A percentile compares a stretch with the other conserved stretches of the same genome.
Evolutionary conservation across 1,139 yeast species (phyloP).

Genomic region (Wickerhamomyces sp.): DNA sequence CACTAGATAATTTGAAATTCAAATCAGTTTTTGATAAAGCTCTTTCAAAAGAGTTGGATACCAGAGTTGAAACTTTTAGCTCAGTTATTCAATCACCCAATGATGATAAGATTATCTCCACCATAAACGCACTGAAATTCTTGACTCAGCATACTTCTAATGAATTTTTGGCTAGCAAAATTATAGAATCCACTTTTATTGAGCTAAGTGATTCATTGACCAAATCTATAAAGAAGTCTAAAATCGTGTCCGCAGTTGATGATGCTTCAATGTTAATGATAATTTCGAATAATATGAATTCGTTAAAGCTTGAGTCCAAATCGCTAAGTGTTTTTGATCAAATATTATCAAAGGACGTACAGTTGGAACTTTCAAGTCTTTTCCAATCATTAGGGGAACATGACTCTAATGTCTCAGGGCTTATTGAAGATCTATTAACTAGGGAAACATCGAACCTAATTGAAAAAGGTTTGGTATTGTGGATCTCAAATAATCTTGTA

Average conservation of each 20-base stretch:
- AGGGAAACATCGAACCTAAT: conserved; percentile 8
- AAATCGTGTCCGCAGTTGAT: conserved; percentile 4
- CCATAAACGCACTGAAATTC: conserved; percentile 20
- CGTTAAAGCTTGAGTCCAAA: conserved; percentile 1
- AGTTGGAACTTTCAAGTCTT: conserved; percentile 16
- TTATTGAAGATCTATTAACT: conserved; percentile 17
- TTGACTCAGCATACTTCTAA: conserved; percentile 7
- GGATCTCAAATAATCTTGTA: conserved; percentile 28
- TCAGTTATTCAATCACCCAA: conserved; percentile 26
- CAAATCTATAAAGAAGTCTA: conserved; percentile 9
- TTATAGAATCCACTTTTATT: conserved; percentile 10
- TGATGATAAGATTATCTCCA: conserved; percentile 18
- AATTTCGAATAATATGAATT: conserved; percentile 14
- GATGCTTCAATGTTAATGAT: conserved; percentile 14
- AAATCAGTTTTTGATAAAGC: conserved; percentile 7
- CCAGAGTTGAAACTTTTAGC: conserved; percentile 17
- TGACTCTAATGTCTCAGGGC: conserved; percentile 7
- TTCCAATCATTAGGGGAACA: conserved; percentile 21
- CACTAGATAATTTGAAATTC: conserved; percentile 4
- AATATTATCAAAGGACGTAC: conserved; percentile 18
- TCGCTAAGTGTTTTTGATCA: conserved; percentile 16
- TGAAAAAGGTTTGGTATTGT: conserved; percentile 24
- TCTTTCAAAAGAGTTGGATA: conserved; percentile 15
- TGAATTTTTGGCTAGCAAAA: conserved; percentile 11
- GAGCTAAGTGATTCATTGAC: conserved; percentile 19